These are phyloP conservation scores for Cyanidioschyzon merolae DNA, from an alignment of 23 red algal genomes.

Conservation along the genomic window DNA sequence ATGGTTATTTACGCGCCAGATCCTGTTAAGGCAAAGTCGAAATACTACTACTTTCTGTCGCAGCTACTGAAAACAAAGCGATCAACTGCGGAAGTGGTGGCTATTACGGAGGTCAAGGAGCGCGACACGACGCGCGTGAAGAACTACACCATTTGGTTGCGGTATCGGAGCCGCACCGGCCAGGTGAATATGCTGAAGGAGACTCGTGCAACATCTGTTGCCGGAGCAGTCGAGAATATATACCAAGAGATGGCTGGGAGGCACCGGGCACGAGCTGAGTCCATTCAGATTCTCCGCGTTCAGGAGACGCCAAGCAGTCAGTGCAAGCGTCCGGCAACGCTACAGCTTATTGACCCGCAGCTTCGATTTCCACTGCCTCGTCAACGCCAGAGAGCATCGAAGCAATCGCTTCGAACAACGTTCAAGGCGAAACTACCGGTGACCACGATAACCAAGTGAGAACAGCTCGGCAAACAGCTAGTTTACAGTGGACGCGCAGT, in stretches of 20 bases:
- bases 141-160: conserved; percentile 87
- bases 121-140: conserved; percentile 60
- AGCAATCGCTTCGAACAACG: conserved; percentile 42
- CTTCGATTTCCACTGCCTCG: conserved; percentile 85
- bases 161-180: conserved; percentile 93
- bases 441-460: conserved; percentile 41
- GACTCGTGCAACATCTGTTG: conserved; percentile 60
- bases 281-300: conserved; percentile 92
- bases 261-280: conserved; percentile 87
- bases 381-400: conserved; percentile 40
- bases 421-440: conserved; percentile 55
- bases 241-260: conserved; percentile 98
- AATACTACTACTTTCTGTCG: conserved; percentile 93
- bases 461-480: not conserved
- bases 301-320: conserved; percentile 42
- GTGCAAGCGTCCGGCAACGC: conserved; percentile 52
- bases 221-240: conserved; percentile 87
- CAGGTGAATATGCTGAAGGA: conserved; percentile 99
- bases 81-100: conserved; percentile 74
- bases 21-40: conserved; percentile 73
- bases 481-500: not conserved
- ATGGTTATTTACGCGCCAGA: conserved; percentile 98
- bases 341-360: conserved; percentile 57
- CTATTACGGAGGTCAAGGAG: conserved; percentile 87
- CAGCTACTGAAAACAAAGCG: conserved; percentile 89